Percentiles rank a stretch among this genome's conserved stretches.
Conservation (phyloP, 768 basidiomycete species). For the Gymnopilus dilepis region DNA sequence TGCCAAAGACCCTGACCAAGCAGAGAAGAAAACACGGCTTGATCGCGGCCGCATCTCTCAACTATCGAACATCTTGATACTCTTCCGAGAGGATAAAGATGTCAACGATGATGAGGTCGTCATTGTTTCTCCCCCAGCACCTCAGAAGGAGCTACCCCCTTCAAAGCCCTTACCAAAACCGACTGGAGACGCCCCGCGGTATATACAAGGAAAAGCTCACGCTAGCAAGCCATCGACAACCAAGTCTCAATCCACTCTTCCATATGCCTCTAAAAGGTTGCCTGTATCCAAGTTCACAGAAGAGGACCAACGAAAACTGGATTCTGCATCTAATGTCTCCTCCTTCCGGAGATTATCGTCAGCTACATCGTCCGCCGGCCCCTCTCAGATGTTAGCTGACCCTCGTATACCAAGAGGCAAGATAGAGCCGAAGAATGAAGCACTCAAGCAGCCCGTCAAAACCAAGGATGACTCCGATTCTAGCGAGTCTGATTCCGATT, state of each 20-base stretch:
- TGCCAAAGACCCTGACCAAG: conserved; percentile 54
- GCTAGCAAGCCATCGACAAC: conserved; percentile 1
- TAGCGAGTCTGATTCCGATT: conserved; percentile 46
- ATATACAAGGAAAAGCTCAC: conserved; percentile 20
- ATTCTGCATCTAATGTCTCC: conserved; percentile 41
- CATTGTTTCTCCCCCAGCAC: conserved; percentile 46
- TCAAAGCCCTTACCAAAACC: conserved; percentile 10
- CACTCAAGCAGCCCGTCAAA: conserved; percentile 24
- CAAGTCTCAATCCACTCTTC: conserved; percentile 8
- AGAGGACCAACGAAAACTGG: conserved; percentile 40
- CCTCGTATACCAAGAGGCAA: conserved; percentile 6
- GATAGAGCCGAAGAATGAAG: conserved; percentile 36
- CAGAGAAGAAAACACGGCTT: conserved; percentile 52
- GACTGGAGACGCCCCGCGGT: conserved; percentile 9
- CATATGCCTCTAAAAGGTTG: conserved; percentile 15
- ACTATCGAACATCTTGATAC: conserved; percentile 68
- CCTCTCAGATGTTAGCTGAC: conserved; percentile 11
- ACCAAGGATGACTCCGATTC: conserved; percentile 39
- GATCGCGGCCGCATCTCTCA: conserved; percentile 63
- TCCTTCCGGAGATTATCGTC: conserved; percentile 43
- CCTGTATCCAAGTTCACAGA: conserved; percentile 30
- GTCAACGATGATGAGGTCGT: conserved; percentile 64
- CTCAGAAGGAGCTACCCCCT: conserved; percentile 21
- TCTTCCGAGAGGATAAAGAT: conserved; percentile 61
- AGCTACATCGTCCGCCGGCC: conserved; percentile 2